phyloP scores from a whole-genome alignment of 2,329 filamentous ascomycete species.

The Cladophialophora yegresii region DNA sequence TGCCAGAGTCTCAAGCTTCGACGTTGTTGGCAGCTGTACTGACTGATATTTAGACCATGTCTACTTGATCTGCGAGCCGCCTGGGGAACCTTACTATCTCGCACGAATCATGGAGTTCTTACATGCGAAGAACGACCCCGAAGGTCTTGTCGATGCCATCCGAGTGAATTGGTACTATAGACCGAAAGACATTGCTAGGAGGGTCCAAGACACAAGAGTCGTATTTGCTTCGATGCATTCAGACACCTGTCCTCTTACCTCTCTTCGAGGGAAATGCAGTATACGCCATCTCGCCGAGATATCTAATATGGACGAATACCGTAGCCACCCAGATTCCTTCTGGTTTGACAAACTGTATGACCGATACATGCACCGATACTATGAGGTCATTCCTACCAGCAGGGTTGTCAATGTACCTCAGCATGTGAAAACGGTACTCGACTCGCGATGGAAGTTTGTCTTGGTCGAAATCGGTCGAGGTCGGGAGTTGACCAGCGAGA shows the following conservation, averaged over 20 bases:
- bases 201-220: slow-evolving; percentile 83
- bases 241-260: slow-evolving; percentile 87
- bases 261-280: slow-evolving; percentile 88
- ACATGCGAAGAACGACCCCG: slow-evolving; percentile 72
- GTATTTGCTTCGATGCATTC: slow-evolving; percentile 99
- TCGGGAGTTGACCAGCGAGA: slow-evolving; percentile 92
- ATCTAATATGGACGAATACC: slow-evolving; percentile 75
- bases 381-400: slow-evolving; percentile 90
- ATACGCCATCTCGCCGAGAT: slow-evolving; percentile 90
- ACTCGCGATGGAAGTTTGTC: slow-evolving; percentile 95
- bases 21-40: slow-evolving; percentile 26
- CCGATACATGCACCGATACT: slow-evolving; percentile 96
- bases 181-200: slow-evolving; percentile 91
- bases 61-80: slow-evolving; percentile 95
- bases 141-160: slow-evolving; percentile 76
- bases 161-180: slow-evolving; percentile 99
- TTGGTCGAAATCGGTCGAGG: slow-evolving; percentile 89
- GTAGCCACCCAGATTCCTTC: slow-evolving; percentile 81
- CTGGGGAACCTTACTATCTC: slow-evolving; percentile 95
- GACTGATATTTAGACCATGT: slow-evolving; percentile 66
- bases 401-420: slow-evolving; percentile 95
- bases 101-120: slow-evolving; percentile 98
- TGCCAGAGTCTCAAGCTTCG: slow-evolving; percentile 39
- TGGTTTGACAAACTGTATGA: slow-evolving; percentile 99
- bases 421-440: slow-evolving; percentile 90